These are phyloP conservation scores for Aureobasidium leucospermi DNA, from an alignment of 2,329 filamentous ascomycete genomes.

Conservation along the genomic window DNA sequence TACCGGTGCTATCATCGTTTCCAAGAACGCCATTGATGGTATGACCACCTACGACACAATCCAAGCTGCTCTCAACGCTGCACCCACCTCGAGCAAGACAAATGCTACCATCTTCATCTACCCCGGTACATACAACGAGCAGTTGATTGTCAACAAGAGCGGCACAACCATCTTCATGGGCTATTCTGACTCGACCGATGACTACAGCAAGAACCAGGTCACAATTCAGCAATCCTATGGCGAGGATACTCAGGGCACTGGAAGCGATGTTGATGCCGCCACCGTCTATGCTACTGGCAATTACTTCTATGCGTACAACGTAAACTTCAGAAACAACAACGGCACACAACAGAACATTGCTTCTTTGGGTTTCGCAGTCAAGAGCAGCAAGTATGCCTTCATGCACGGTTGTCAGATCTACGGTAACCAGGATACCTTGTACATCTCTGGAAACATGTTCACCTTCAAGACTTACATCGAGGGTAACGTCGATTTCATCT, in stretches of 20 bases:
- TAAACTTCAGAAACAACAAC: conserved; percentile 35
- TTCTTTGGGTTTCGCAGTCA: conserved; percentile 34
- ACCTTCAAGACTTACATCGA: conserved; percentile 34
- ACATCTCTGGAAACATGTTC: conserved; percentile 33
- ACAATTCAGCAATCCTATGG: conserved; percentile 30
- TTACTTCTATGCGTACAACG: conserved; percentile 34
- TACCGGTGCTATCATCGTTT: conserved; percentile 32
- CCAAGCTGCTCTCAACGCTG: conserved; percentile 30
- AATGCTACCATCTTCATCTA: conserved; percentile 36
- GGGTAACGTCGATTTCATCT: conserved; percentile 39
- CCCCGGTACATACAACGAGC: conserved; percentile 34
- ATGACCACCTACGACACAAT: conserved; percentile 32
- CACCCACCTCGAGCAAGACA: conserved; percentile 30
- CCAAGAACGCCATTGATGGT: conserved; percentile 30
- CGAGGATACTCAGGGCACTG: conserved; percentile 32
- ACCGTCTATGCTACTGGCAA: conserved; percentile 36
- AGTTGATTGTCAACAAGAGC: conserved; percentile 32
- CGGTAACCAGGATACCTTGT: conserved; percentile 34
- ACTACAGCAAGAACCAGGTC: conserved; percentile 32
- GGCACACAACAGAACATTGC: conserved; percentile 32
- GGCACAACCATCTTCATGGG: conserved; percentile 35
- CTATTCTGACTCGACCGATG: conserved; percentile 30
- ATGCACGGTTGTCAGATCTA: conserved; percentile 32
- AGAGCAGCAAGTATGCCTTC: conserved; percentile 35
- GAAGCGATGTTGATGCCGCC: conserved; percentile 32